Conservation (phyloP, 495 filamentous ascomycete species). For the Diplogelasinospora grovesii region DNA sequence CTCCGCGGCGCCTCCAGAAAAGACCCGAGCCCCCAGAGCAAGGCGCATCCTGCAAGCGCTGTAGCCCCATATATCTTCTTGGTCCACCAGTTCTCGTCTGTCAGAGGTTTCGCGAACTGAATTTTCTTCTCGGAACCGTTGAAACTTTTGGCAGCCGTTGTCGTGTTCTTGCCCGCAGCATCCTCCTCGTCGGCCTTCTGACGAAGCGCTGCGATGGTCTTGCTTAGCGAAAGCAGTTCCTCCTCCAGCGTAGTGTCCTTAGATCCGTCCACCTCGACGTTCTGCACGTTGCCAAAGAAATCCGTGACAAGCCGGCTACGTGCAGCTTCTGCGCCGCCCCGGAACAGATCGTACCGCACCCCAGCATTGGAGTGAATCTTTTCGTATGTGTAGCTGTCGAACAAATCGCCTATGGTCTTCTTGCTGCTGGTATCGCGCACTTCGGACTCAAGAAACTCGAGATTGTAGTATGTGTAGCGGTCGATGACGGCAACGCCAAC, state of each 20-base stretch:
- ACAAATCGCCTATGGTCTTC: conserved; percentile 82
- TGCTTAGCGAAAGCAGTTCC: conserved; percentile 59
- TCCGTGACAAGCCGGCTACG: conserved; percentile 78
- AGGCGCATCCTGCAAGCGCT: conserved; percentile 57
- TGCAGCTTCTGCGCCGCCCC: conserved; percentile 64
- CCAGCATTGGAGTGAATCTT: conserved; percentile 93
- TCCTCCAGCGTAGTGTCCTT: conserved; percentile 58
- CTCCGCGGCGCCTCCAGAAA: conserved; percentile 31
- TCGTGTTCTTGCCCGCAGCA: conserved; percentile 21
- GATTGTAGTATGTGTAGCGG: conserved; percentile 96
- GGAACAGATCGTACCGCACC: conserved; percentile 89
- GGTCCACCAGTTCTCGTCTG: conserved; percentile 59
- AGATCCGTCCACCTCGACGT: conserved; percentile 74
- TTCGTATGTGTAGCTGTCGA: conserved; percentile 88
- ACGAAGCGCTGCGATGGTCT: conserved; percentile 54
- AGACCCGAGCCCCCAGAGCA: conserved; percentile 61
- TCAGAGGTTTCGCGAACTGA: conserved; percentile 53
- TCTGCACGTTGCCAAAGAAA: conserved; percentile 98
- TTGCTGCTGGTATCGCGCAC: conserved; percentile 77
- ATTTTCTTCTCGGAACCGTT: conserved; percentile 30
- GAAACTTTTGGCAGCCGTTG: conserved; percentile 31
- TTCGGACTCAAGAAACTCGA: conserved; percentile 91
- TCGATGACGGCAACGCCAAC: conserved; percentile 96
- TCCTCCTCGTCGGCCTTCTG: conserved; percentile 44
- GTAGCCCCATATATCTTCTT: conserved; percentile 62